These are phyloP conservation scores for Rhizophora mangle DNA, from an alignment of 345 rosid genomes.

Conservation along the genomic window DNA sequence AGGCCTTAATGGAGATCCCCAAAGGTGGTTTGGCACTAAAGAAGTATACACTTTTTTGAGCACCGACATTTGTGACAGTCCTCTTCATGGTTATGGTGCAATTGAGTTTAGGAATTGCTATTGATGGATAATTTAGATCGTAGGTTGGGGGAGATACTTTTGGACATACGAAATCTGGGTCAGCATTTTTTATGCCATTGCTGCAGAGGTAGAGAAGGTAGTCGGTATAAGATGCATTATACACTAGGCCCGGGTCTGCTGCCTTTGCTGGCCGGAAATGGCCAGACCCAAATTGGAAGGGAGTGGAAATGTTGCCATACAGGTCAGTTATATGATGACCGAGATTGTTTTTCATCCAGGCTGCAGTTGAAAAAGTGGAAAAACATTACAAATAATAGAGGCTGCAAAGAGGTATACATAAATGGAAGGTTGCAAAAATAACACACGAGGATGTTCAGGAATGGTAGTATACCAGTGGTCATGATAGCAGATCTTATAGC, in stretches of 20 bases:
- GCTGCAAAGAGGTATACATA: background rate
- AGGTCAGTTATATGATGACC: conserved; percentile 42
- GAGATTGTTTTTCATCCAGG: conserved; percentile 44
- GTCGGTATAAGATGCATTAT: conserved; percentile 57
- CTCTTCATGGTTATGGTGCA: conserved; percentile 36
- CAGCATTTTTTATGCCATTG: conserved; percentile 13
- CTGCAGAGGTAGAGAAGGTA: conserved; percentile 63
- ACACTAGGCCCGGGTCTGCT: conserved; percentile 79
- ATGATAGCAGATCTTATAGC: conserved; percentile 82
- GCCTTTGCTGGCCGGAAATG: conserved; percentile 60
- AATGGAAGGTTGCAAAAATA: background rate
- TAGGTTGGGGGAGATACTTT: conserved; percentile 23
- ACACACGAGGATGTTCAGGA: background rate
- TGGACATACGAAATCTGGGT: conserved; percentile 45
- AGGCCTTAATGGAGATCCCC: conserved; percentile 45
- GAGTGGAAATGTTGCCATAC: conserved; percentile 42
- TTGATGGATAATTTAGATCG: conserved; percentile 67
- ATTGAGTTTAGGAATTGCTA: conserved; percentile 46
- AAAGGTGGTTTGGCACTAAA: conserved; percentile 40
- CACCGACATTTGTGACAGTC: conserved; percentile 72
- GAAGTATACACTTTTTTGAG: conserved; percentile 34
- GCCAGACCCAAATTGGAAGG: conserved; percentile 70
- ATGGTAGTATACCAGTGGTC: conserved; percentile 42
- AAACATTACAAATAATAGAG: background rate
- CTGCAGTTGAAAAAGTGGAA: conserved; percentile 30